phyloP scores from a whole-genome alignment of 2,329 filamentous ascomycete genomes.

The Ascosphaera aggregata region DNA sequence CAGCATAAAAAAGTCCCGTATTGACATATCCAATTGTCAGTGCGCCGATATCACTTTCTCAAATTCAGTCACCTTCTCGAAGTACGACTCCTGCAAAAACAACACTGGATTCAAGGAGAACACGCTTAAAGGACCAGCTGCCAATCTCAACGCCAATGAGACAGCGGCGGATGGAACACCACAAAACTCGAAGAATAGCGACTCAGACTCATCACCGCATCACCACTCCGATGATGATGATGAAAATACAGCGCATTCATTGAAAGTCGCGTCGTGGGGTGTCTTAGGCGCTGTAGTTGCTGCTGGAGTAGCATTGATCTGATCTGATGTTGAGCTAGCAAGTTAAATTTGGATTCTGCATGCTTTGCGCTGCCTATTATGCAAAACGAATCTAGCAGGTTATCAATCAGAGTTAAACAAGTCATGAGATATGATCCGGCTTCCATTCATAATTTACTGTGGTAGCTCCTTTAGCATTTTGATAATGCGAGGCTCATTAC shows the following conservation, averaged over 20 bases:
- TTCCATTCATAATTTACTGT: neutral
- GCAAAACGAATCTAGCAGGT: neutral
- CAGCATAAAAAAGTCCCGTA: too few relatives aligned
- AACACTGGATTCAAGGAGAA: slow-evolving; percentile 29
- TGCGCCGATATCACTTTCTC: slow-evolving; percentile 54
- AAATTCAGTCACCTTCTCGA: slow-evolving; percentile 23
- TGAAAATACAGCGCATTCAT: slow-evolving; percentile 9
- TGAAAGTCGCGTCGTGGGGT: slow-evolving; percentile 17
- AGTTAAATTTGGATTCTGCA: neutral
- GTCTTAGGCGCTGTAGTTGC: slow-evolving; percentile 14
- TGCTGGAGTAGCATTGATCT: slow-evolving; percentile 14
- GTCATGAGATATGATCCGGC: too few relatives aligned
- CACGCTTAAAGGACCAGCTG: slow-evolving; percentile 16
- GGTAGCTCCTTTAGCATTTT: neutral
- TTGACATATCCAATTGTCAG: too few relatives aligned
- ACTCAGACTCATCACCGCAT: neutral
- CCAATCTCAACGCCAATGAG: slow-evolving; percentile 21
- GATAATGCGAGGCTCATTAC: neutral
- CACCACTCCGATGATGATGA: neutral
- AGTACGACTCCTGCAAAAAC: slow-evolving; percentile 31
- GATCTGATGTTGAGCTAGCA: slow-evolving; percentile 1
- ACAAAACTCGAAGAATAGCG: slow-evolving; percentile 7
- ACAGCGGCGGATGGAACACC: slow-evolving; percentile 14
- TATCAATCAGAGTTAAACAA: too few relatives aligned
- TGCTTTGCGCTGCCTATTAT: neutral